Evolutionary conservation across 1,139 yeast genomes (phyloP), one percentile per base, ranked within the genome.

Genomic region (Suhomyces wounanorum): DNA sequence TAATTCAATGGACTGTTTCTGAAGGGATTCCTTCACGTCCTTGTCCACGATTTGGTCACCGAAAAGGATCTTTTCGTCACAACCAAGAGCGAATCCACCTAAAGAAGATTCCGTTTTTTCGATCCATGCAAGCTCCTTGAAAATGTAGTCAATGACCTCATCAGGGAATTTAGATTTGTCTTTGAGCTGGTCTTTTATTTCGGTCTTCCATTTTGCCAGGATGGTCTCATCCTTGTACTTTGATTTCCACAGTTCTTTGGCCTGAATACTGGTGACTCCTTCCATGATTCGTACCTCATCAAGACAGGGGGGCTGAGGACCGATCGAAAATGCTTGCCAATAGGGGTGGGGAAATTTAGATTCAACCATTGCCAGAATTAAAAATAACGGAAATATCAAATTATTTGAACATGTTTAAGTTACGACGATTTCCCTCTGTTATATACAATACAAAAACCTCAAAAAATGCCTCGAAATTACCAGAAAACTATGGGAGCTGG

Each of bases 201-300:
- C 78, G 1, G 47, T 37, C 47, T 55, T 60, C 78, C 78, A 73
- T 54, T 70, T 73, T 3, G 44, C 54, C 11, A 56, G 54, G 44
- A 73, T 69, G 1, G 45, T 59, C 1, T 57, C 51, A 46, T 69
- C 61, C 40, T 65, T 65, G 49, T 62, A 68, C 52, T 73, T 73
- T 4, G 47, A 17, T 49, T 63, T 58, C 78, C 78, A 73, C 18
- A 68, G 57, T 1, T 69, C 68, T 50, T 72, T 73, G 13, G 31
- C 30, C 11, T 40, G 26, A 26, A 36, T 40, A 4, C 13, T 28
- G 8, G 11, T 26, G 8, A 28, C 17, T 3, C 21, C 30, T 8
- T 40, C 28, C n/a, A 40, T 26, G 3, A 40, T 40, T n/a, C 26
- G 31, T 1, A 25, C 8, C 9, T 40, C 42, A 40, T 40, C 42